phyloP scores from a whole-genome alignment of 345 rosid species.

The Salix viminalis region DNA sequence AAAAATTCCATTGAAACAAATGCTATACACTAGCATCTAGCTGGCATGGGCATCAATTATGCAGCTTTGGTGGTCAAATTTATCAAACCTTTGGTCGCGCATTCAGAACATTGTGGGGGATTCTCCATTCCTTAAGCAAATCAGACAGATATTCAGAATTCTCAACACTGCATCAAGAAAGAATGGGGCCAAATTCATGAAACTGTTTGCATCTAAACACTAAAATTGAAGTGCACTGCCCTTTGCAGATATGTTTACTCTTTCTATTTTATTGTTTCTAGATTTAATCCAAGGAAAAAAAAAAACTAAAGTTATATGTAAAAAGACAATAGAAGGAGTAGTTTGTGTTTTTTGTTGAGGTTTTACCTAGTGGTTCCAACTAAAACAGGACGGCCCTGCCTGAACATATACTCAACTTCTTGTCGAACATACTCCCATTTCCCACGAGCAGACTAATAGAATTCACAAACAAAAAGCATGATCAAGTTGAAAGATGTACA shows the following conservation, averaged over 20 bases:
- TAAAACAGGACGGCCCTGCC: constrained; percentile 93
- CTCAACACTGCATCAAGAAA: constrained; percentile 71
- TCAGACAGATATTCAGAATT: constrained; percentile 86
- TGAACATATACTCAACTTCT: constrained; percentile 89
- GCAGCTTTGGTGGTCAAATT: constrained; percentile 1
- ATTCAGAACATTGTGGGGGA: constrained; percentile 92
- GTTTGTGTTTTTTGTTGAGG: constrained; percentile 6
- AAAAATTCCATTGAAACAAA: neutral
- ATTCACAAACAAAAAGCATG: constrained; percentile 13
- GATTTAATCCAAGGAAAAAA: too few relatives aligned
- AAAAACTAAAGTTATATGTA: too few relatives aligned
- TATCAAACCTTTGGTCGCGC: constrained; percentile 84
- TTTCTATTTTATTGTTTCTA: too few relatives aligned
- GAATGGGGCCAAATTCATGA: constrained; percentile 1
- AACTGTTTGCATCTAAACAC: neutral
- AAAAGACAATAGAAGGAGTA: neutral
- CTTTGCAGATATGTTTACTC: too few relatives aligned
- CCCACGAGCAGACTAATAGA: constrained; percentile 73
- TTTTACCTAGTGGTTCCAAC: constrained; percentile 93
- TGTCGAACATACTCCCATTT: constrained; percentile 85
- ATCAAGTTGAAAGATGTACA: neutral
- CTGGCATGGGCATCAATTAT: neutral
- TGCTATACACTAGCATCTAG: neutral
- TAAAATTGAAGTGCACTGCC: neutral
- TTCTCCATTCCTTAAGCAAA: constrained; percentile 66